These are phyloP conservation scores for Kwoniella europaea DNA, from an alignment of 768 basidiomycete species.

Conservation along the genomic window DNA sequence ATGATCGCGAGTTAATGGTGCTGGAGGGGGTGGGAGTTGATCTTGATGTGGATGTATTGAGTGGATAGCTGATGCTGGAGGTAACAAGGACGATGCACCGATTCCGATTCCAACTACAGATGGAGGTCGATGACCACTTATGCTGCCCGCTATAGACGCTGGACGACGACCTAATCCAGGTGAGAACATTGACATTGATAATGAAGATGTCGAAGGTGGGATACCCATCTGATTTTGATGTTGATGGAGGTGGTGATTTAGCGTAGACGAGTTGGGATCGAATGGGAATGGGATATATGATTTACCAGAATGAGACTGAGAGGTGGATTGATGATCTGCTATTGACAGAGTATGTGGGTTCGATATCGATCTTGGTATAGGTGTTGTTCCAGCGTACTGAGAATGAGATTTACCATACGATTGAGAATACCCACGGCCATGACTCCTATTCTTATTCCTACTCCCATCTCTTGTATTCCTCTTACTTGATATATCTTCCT, in stretches of 20 bases:
- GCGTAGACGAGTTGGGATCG: slow-evolving; percentile 4
- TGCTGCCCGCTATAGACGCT: background rate
- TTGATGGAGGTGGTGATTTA: background rate
- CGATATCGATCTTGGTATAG: slow-evolving; percentile 4
- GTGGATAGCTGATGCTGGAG: background rate
- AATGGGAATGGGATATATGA: slow-evolving; percentile 18
- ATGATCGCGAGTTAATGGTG: slow-evolving; percentile 9
- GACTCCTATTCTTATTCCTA: background rate
- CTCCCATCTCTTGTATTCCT: background rate
- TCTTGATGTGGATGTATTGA: background rate
- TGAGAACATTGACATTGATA: slow-evolving; percentile 2
- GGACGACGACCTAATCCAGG: slow-evolving; percentile 10
- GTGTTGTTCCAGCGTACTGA: background rate
- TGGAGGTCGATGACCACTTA: background rate
- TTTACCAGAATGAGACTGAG: slow-evolving; percentile 8
- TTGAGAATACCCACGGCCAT: slow-evolving; percentile 1
- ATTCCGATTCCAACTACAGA: slow-evolving; percentile 2
- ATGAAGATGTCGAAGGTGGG: background rate
- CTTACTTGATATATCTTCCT: background rate
- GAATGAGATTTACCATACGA: background rate
- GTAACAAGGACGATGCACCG: background rate
- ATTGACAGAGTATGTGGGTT: slow-evolving; percentile 1
- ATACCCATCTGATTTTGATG: background rate
- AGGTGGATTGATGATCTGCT: slow-evolving; percentile 2
- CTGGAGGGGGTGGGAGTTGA: background rate